These are phyloP conservation scores for Floccularia luteovirens DNA, from an alignment of 768 basidiomycete genomes.

Conservation along the genomic window DNA sequence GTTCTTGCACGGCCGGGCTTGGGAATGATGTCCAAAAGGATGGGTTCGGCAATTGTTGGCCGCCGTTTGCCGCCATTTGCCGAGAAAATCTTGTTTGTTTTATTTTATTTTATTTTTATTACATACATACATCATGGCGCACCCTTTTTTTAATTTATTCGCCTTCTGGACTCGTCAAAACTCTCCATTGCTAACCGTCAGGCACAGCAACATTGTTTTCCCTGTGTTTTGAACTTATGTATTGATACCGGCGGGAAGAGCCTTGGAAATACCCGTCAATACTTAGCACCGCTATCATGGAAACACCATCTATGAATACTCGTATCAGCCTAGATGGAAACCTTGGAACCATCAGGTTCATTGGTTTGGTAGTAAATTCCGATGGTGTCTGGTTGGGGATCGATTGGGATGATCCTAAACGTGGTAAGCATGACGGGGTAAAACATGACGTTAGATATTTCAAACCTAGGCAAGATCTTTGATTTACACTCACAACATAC, in stretches of 20 bases:
- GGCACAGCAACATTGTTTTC: too few relatives aligned
- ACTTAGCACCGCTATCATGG: neutral
- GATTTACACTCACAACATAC: constrained; percentile 2
- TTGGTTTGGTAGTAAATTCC: constrained; percentile 57
- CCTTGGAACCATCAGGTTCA: constrained; percentile 64
- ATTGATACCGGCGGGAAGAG: neutral
- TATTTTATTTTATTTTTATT: too few relatives aligned
- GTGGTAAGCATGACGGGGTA: constrained; percentile 84
- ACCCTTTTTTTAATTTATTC: too few relatives aligned
- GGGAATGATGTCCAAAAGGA: too few relatives aligned
- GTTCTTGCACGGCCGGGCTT: too few relatives aligned
- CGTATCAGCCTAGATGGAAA: constrained; percentile 48
- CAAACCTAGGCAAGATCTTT: constrained; percentile 51
- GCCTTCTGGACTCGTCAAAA: too few relatives aligned
- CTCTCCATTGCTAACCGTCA: too few relatives aligned
- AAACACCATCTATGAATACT: constrained; percentile 34
- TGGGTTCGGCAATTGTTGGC: neutral
- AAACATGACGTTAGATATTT: constrained; percentile 81
- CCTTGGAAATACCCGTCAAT: neutral
- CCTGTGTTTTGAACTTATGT: too few relatives aligned
- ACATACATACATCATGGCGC: too few relatives aligned
- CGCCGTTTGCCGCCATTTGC: neutral
- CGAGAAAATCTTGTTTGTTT: neutral
- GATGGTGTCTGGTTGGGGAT: constrained; percentile 86
- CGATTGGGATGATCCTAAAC: constrained; percentile 84